Evolutionary conservation across 148 eudicot genomes (phyloP), one percentile per base, ranked within the genome.

Genomic region (Linanthus parryae): DNA sequence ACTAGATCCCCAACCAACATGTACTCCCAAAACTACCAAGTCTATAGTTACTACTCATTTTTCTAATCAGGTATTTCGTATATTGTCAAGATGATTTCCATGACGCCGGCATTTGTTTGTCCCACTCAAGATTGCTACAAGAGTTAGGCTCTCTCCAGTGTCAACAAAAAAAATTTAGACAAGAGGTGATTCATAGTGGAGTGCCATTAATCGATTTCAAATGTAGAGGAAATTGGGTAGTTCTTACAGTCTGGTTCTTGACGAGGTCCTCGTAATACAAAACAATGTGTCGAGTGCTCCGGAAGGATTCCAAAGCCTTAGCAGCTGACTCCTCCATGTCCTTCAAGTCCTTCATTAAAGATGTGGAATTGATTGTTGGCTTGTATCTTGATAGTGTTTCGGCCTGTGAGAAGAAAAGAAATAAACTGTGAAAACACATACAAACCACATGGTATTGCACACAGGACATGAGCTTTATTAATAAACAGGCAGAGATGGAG

Each of bases 211-310:
- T n/a, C n/a, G n/a, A n/a, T n/a, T n/a, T n/a, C n/a, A n/a, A 13
- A 44, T 3, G 3, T 13, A 51, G 15, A 14, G 35, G 29, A 18
- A 5, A 26, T 24, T 22, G 48, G 11, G 37, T 23, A 41, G 37
- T 40, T 27, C 69, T 78, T 77, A 87, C 99, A 24, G 81, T 73
- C 45, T n/a, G 65, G 54, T 84, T 84, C 73, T 58, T 82, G 61
- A 88, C 53, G 40, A 92, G 78, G 66, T 88, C 99, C 63, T 88
- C 99, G 21, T 92, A 92, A 65, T 77, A 84, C 49, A 92, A 50
- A 61, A 78, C 39, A 3, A 80, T 75, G 58, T 88, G 99, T 48
- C 95, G 67, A 7, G 91, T 82, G 74, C 77, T 65, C 55, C 57
- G 75, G 59, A 77, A 88, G 73, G 65, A 62, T 54, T 73, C 80